Percentiles rank a stretch among this genome's conserved stretches.
Conservation (phyloP, 2,329 filamentous ascomycete genomes). For the Ceratocystis harringtonii region DNA sequence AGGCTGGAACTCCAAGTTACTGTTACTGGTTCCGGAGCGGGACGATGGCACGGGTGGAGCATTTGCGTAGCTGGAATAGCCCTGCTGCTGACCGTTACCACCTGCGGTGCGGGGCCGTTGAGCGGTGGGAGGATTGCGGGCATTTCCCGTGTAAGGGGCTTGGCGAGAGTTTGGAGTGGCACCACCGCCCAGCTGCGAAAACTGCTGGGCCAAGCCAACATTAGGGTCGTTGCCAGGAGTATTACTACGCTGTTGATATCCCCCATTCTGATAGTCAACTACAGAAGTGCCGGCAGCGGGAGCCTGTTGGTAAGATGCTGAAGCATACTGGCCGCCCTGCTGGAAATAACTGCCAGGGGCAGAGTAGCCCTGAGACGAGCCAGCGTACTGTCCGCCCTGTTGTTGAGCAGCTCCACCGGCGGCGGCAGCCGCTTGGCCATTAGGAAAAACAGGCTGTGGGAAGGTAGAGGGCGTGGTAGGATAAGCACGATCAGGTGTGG, state of each 20-base stretch:
- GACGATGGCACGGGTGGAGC: conserved; percentile 50
- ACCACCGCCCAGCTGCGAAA: conserved; percentile 71
- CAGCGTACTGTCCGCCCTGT: conserved; percentile 20
- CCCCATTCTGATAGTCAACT: conserved; percentile 34
- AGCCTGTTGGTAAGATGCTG: conserved; percentile 26
- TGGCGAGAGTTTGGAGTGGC: conserved; percentile 45
- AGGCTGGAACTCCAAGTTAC: conserved; percentile 47
- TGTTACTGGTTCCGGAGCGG: conserved; percentile 39
- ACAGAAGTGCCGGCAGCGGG: conserved; percentile 24
- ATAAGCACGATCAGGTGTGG: conserved; percentile 50
- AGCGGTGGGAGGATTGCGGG: conserved; percentile 45
- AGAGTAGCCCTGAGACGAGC: conserved; percentile 27
- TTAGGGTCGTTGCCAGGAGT: conserved; percentile 65
- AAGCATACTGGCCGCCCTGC: conserved; percentile 30
- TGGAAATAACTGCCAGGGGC: conserved; percentile 26
- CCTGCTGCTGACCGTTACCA: conserved; percentile 44
- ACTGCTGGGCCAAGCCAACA: conserved; percentile 84
- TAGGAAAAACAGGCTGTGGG: conserved; percentile 65
- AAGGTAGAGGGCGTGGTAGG: conserved; percentile 91
- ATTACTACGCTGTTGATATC: conserved; percentile 38
- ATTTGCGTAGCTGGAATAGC: conserved; percentile 50
- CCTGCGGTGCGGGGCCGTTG: conserved; percentile 78
- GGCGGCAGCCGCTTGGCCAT: conserved; percentile 26
- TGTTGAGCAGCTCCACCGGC: conserved; percentile 21
- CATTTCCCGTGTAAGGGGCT: conserved; percentile 41